Conservation (phyloP, 2,329 filamentous ascomycete genomes). For the Arthrobotrys pseudoclavata region DNA sequence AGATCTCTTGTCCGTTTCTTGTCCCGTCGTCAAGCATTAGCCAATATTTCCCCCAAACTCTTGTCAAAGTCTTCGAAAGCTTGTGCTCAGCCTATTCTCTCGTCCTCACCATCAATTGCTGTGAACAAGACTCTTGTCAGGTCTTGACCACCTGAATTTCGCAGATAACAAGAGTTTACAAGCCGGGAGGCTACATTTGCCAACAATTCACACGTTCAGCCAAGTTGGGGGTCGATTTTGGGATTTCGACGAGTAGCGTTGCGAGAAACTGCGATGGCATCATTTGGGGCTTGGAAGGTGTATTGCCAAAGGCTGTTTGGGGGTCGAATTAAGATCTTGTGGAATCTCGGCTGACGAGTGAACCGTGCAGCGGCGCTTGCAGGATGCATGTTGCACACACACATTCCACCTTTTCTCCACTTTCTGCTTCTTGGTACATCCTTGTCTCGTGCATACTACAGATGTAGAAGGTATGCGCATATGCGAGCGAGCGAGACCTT, state of each 20-base stretch:
- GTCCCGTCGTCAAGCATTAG: constrained; percentile 58
- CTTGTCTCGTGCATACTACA: not conserved
- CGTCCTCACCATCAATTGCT: constrained; percentile 8
- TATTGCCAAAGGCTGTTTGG: not conserved
- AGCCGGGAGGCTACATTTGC: constrained; percentile 31
- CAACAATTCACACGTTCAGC: constrained; percentile 13
- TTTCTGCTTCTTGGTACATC: constrained; percentile 15
- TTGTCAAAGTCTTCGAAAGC: constrained; percentile 21
- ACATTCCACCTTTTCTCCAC: constrained; percentile 6
- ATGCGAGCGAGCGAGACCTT: constrained; percentile 1
- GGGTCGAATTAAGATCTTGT: constrained; percentile 18
- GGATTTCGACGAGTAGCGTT: constrained; percentile 18
- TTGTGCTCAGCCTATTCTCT: constrained; percentile 32
- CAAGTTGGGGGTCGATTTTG: constrained; percentile 16
- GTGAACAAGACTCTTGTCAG: constrained; percentile 34
- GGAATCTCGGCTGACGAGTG: constrained; percentile 31
- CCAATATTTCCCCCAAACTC: constrained; percentile 37
- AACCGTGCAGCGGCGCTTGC: constrained; percentile 14
- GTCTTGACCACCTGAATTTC: constrained; percentile 3
- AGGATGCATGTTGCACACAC: constrained; percentile 35
- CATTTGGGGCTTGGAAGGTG: constrained; percentile 49
- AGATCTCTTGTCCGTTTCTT: constrained; percentile 51
- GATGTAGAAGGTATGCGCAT: not conserved
- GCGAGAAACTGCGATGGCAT: constrained; percentile 32
- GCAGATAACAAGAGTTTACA: constrained; percentile 26